Evolutionary conservation across 768 basidiomycete species (phyloP).

Genomic region (Calocybe indica): DNA sequence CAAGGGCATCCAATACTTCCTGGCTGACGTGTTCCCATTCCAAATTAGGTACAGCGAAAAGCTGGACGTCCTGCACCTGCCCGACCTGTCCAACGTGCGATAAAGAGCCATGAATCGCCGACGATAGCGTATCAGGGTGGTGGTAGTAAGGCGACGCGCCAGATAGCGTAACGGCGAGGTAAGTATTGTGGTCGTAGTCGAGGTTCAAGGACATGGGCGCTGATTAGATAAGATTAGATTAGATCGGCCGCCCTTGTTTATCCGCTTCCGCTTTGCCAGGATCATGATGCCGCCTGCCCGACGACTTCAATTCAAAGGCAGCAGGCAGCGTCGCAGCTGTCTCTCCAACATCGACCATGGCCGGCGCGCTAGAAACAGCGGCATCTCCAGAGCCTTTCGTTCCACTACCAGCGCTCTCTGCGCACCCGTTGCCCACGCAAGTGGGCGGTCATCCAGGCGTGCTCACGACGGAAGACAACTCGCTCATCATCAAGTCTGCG

Average conservation of each 20-base stretch:
- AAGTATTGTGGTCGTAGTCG: constrained; percentile 17
- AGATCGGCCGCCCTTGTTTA: too few relatives aligned
- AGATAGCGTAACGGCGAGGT: constrained; percentile 22
- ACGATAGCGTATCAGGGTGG: constrained; percentile 16
- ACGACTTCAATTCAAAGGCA: neutral
- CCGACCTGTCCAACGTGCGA: constrained; percentile 26
- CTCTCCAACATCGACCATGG: too few relatives aligned
- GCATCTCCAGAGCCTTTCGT: neutral
- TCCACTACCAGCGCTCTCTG: constrained; percentile 3
- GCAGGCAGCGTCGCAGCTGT: neutral
- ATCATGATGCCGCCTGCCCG: neutral
- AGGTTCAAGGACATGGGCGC: constrained; percentile 13
- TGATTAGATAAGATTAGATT: constrained; percentile 1
- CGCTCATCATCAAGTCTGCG: constrained; percentile 78
- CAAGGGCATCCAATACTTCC: constrained; percentile 16
- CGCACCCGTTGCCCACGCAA: constrained; percentile 26
- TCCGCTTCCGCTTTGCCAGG: too few relatives aligned
- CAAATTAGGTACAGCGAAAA: constrained; percentile 22
- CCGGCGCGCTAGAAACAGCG: neutral
- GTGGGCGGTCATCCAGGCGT: constrained; percentile 82
- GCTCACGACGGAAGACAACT: constrained; percentile 63
- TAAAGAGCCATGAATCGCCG: constrained; percentile 19
- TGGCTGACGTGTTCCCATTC: constrained; percentile 18
- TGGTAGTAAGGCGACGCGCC: constrained; percentile 11
- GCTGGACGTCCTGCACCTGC: constrained; percentile 22